Conservation (phyloP, 192 early-diverging fungal species). For the Coemansia umbellata region DNA sequence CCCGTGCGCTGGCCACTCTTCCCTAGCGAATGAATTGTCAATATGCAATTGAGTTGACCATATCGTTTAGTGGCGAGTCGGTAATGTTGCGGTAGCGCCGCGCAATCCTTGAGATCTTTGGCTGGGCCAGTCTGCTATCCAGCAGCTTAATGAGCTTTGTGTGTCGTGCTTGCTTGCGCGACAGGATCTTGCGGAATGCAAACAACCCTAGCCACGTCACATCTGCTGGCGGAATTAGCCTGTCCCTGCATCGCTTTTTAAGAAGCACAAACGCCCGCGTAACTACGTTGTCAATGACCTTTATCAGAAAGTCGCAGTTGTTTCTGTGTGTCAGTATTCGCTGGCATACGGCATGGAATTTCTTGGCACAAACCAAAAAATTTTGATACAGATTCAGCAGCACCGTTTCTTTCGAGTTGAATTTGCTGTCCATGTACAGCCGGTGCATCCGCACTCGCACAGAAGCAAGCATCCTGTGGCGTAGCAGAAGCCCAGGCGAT, state of each 20-base stretch:
- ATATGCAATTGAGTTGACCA: constrained; percentile 23
- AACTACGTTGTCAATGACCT: constrained; percentile 14
- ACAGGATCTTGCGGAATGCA: constrained; percentile 47
- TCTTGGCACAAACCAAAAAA: constrained; percentile 68
- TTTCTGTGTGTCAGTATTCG: constrained; percentile 12
- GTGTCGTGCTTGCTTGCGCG: constrained; percentile 48
- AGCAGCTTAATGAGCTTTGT: constrained; percentile 19
- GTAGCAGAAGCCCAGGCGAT: constrained; percentile 38
- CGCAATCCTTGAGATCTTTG: constrained; percentile 6
- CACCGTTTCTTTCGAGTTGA: constrained; percentile 61
- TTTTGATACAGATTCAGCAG: constrained; percentile 79
- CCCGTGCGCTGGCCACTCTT: no score
- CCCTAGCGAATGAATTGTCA: no score
- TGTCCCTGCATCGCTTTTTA: constrained; percentile 13
- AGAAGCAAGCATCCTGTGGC: constrained; percentile 43
- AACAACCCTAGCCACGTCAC: constrained; percentile 49
- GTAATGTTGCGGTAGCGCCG: constrained; percentile 8
- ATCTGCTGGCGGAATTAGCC: constrained; percentile 13
- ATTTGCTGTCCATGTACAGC: constrained; percentile 59
- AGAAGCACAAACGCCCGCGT: constrained; percentile 26
- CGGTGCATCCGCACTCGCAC: constrained; percentile 34
- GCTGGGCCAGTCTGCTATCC: constrained; percentile 2
- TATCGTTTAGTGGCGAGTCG: constrained; percentile 19
- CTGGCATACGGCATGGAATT: constrained; percentile 50
- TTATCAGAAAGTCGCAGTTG: constrained; percentile 9